A percentile compares a stretch with the other conserved stretches of the same genome.
These are phyloP conservation scores for Suillus variegatus DNA, from an alignment of 768 basidiomycete species.

Conservation along the genomic window DNA sequence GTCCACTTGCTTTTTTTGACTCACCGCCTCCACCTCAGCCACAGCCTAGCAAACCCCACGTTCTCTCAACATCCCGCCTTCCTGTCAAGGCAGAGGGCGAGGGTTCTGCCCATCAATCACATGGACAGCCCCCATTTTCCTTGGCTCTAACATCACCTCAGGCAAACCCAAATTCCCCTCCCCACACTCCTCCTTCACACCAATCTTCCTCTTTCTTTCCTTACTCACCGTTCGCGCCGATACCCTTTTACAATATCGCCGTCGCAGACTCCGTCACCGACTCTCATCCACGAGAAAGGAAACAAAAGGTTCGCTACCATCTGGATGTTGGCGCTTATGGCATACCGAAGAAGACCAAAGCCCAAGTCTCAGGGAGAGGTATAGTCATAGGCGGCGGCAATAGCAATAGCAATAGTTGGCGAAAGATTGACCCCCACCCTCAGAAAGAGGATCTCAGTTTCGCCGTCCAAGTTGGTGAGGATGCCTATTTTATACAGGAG, in stretches of 20 bases:
- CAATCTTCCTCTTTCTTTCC: constrained; percentile 38
- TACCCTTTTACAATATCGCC: constrained; percentile 29
- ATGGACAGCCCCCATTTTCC: constrained; percentile 37
- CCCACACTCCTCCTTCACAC: constrained; percentile 29
- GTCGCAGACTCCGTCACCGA: constrained; percentile 24
- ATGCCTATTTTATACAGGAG: constrained; percentile 81
- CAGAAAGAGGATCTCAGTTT: constrained; percentile 42
- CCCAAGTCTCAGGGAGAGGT: constrained; percentile 29
- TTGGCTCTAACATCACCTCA: constrained; percentile 48
- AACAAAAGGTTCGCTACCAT: constrained; percentile 41
- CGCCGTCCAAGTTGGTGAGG: constrained; percentile 86
- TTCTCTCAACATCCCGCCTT: constrained; percentile 43
- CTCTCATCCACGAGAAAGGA: constrained; percentile 32
- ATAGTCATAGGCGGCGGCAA: constrained; percentile 5
- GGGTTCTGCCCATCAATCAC: constrained; percentile 38
- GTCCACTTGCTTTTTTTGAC: constrained; percentile 44
- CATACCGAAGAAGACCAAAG: constrained; percentile 61
- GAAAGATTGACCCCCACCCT: constrained; percentile 25
- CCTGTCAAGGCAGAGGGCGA: constrained; percentile 50
- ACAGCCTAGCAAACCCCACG: constrained; percentile 39
- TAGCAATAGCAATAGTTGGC: constrained; percentile 22
- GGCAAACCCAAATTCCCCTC: constrained; percentile 31
- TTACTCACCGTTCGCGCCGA: constrained; percentile 34
- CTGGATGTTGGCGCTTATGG: constrained; percentile 85
- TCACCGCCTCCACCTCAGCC: constrained; percentile 35